Percentiles rank a stretch among this genome's conserved stretches.
Evolutionary conservation across 208 protist species (phyloP).

Genomic region (Lotmaria passim): DNA sequence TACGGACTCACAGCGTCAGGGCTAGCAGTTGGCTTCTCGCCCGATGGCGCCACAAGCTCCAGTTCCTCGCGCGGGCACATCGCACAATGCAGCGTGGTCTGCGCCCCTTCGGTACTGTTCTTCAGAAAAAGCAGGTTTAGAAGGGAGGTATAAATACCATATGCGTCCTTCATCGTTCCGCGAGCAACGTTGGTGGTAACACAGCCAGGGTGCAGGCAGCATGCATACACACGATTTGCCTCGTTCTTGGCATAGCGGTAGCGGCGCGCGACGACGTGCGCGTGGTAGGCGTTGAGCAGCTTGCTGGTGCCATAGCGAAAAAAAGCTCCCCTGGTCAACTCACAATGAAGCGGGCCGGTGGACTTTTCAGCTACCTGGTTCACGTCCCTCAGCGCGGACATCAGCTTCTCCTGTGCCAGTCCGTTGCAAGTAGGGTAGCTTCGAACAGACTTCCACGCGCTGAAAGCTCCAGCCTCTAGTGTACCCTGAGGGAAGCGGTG

Average conservation of each 20-base stretch:
- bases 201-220: constrained; percentile 85
- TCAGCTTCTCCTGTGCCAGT: constrained; percentile 47
- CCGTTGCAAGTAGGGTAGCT: constrained; percentile 22
- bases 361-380: constrained; percentile 57
- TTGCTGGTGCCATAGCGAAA: constrained; percentile 86
- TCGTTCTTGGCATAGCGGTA: constrained; percentile 32
- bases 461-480: constrained; percentile 37
- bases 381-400: constrained; percentile 61
- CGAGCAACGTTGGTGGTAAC: constrained; percentile 72
- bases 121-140: constrained; percentile 63
- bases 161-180: too few relatives aligned
- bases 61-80: constrained; percentile 83
- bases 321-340: constrained; percentile 44
- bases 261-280: constrained; percentile 72
- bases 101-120: constrained; percentile 72
- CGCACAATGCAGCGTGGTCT: constrained; percentile 88
- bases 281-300: constrained; percentile 86
- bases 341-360: constrained; percentile 43
- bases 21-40: constrained; percentile 15
- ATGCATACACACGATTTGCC: constrained; percentile 54
- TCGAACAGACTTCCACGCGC: constrained; percentile 14
- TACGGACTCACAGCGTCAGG: constrained; percentile 66
- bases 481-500: constrained; percentile 71
- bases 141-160: too few relatives aligned
- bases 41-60: constrained; percentile 49